A percentile compares a stretch with the other conserved stretches of the same genome.
phyloP scores from a whole-genome alignment of 2,329 filamentous ascomycete genomes.

The Trichoderma arundinaceum region DNA sequence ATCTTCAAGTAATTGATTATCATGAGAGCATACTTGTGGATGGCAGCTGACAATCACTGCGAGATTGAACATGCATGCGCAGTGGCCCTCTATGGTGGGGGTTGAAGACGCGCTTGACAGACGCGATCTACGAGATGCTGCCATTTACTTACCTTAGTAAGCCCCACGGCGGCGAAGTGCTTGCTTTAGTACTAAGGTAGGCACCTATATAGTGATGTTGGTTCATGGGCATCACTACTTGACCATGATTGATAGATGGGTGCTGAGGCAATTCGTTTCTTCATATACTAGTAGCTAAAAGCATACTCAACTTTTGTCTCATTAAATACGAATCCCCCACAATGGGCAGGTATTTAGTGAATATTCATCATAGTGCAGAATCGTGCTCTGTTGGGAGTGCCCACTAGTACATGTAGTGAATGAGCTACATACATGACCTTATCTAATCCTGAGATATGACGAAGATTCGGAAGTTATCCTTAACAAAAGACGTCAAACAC shows the following conservation, averaged over 20 bases:
- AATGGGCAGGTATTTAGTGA: neutral
- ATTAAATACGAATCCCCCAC: too few species aligned
- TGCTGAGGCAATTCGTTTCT: too few species aligned
- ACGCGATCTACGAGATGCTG: constrained; percentile 2
- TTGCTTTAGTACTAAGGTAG: neutral
- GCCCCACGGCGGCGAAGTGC: neutral
- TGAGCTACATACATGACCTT: too few species aligned
- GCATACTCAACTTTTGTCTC: too few species aligned
- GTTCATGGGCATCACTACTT: neutral
- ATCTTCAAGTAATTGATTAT: neutral
- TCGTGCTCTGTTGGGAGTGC: too few species aligned
- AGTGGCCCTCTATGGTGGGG: constrained; percentile 10
- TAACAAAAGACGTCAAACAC: neutral
- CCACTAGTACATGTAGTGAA: neutral
- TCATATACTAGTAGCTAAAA: neutral
- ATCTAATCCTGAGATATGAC: neutral
- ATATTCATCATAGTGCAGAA: neutral
- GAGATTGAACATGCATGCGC: too few species aligned
- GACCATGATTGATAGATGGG: too few species aligned
- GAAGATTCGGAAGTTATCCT: neutral
- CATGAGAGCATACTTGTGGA: neutral
- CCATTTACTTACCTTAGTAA: constrained; percentile 8
- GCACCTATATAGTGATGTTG: too few species aligned
- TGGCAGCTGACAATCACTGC: too few species aligned
- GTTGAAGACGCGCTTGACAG: constrained; percentile 20